phyloP scores from a whole-genome alignment of 2,329 filamentous ascomycete species.

The Amauroascus niger region DNA sequence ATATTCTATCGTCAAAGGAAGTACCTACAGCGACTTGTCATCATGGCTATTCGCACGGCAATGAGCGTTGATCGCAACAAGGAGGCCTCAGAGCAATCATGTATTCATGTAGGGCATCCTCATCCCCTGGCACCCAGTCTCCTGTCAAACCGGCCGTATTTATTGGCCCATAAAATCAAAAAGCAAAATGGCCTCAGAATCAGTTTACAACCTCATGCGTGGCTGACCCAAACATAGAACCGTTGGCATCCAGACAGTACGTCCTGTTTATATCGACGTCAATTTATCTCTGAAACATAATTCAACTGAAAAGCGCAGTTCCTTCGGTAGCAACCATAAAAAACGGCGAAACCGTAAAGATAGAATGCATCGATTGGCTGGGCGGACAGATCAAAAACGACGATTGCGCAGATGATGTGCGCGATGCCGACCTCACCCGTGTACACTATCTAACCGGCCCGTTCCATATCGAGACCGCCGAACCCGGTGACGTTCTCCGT shows the following conservation, averaged over 20 bases:
- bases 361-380: constrained; percentile 79
- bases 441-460: constrained; percentile 85
- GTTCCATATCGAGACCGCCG: constrained; percentile 73
- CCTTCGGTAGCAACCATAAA: constrained; percentile 64
- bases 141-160: too few species aligned
- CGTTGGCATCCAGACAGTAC: constrained; percentile 86
- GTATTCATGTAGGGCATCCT: constrained; percentile 54
- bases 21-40: not conserved
- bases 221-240: constrained; percentile 48
- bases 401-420: constrained; percentile 79
- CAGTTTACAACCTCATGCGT: not conserved
- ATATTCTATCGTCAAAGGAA: not conserved
- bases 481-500: constrained; percentile 73
- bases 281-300: too few species aligned
- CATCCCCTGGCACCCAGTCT: constrained; percentile 15
- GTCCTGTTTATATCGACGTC: constrained; percentile 16
- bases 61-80: constrained; percentile 64
- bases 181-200: constrained; percentile 4
- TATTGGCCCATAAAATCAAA: too few species aligned
- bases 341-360: constrained; percentile 80
- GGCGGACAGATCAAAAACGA: constrained; percentile 77
- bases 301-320: constrained; percentile 43
- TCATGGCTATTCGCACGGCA: constrained; percentile 54
- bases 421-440: constrained; percentile 70
- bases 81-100: constrained; percentile 58